Base-by-base conservation (phyloP, 495 filamentous ascomycete genomes). In the Xylaria longipes region DNA sequence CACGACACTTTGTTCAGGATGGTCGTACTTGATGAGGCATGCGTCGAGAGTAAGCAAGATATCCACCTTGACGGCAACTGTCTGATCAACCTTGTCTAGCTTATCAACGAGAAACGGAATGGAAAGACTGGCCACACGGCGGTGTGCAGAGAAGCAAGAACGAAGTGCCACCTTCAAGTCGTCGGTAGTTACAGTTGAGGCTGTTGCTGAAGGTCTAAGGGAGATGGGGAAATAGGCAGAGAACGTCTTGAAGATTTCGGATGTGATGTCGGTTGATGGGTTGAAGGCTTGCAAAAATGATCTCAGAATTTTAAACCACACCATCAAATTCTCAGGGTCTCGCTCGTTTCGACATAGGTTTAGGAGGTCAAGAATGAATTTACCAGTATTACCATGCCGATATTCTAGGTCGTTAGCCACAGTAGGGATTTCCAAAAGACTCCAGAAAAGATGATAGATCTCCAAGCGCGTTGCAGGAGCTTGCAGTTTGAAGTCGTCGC, bases 211-310 rank as follows among this genome's bases (percentile, higher is more conserved):
- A 65, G 75, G 77, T n/a, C 82, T 76, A 14, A 88, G 68, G 1
- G 82, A 85, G 27, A 89, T 86, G 22, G 87, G 87, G 64, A 86
- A 88, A 72, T 88, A 89, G 60, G 78, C 83, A 27, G 81, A 85
- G 76, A 81, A 86, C 45, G 78, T 76, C 76, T 82, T 82, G 74
- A 85, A 87, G 56, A 85, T 74, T 68, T 84, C 81, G 50, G 77
- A 78, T 5, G 79, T 76, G n/a, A 84, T 73, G 17, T 87, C 79
- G 20, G 79, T 48, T 0, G 83, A 82, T 15, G 81, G 76, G 7
- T 80, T 76, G 71, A 82, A 87, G 17, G 79, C 78, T 29, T 74
- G 70, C 6, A 86, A 68, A 35, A 88, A 75, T 5, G 65, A 65
- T 29, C 73, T 71, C 17, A 87, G 73, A 31, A 82, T 81, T 20